phyloP scores from a whole-genome alignment of 2,329 filamentous ascomycete genomes.

The Biscogniauxia sp. region DNA sequence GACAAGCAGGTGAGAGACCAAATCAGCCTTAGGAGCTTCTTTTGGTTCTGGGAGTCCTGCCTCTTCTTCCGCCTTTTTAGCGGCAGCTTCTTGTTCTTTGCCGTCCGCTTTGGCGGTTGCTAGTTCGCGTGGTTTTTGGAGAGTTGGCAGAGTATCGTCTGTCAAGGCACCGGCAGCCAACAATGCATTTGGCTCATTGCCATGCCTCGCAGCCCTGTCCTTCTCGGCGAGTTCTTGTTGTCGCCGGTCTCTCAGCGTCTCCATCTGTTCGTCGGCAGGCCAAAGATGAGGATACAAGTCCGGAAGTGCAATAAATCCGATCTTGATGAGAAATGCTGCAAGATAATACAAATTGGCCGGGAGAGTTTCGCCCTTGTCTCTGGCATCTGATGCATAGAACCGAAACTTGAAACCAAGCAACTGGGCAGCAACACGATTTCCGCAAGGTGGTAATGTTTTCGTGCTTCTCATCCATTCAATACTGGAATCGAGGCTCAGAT shows the following conservation, averaged over 20 bases:
- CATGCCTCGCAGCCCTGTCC: slow-evolving; percentile 68
- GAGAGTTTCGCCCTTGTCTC: slow-evolving; percentile 72
- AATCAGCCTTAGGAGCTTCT: slow-evolving; percentile 77
- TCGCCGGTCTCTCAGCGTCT: slow-evolving; percentile 65
- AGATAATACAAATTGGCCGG: slow-evolving; percentile 93
- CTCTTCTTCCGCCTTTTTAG: slow-evolving; percentile 46
- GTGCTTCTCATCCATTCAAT: slow-evolving; percentile 75
- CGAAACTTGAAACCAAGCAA: slow-evolving; percentile 95
- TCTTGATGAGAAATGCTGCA: slow-evolving; percentile 89
- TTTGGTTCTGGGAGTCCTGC: slow-evolving; percentile 64
- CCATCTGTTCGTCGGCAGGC: slow-evolving; percentile 81
- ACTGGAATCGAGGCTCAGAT: slow-evolving; percentile 34
- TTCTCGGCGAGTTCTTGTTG: slow-evolving; percentile 75
- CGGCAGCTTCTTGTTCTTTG: slow-evolving; percentile 46
- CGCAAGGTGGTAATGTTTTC: slow-evolving; percentile 75
- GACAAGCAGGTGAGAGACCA: slow-evolving; percentile 81
- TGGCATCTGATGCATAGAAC: slow-evolving; percentile 82
- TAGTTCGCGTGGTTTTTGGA: slow-evolving; percentile 50
- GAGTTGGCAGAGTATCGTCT: slow-evolving; percentile 68
- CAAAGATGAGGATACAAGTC: slow-evolving; percentile 93
- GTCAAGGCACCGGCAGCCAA: slow-evolving; percentile 82
- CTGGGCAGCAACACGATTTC: slow-evolving; percentile 90
- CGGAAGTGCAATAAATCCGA: slow-evolving; percentile 89
- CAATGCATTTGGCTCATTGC: slow-evolving; percentile 76
- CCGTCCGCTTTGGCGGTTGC: slow-evolving; percentile 49